Percentiles rank a stretch among this genome's conserved stretches.
Conservation (phyloP, 2,329 filamentous ascomycete species). For the Claviceps sp. region DNA sequence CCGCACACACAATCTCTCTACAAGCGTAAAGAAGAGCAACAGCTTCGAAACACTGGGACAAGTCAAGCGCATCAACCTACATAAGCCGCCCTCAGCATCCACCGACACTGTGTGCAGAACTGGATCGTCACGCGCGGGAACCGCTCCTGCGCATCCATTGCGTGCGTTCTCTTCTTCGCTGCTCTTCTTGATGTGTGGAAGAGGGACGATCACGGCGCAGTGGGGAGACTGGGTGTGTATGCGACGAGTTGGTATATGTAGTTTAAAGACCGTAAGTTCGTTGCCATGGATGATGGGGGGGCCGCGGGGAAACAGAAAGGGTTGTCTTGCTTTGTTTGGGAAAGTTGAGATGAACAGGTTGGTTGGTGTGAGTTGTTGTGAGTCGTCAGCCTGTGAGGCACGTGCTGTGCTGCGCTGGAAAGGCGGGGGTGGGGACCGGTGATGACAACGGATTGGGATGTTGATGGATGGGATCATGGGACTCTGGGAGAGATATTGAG, state of each 20-base stretch:
- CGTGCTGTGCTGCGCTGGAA: not conserved
- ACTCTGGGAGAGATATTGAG: no score
- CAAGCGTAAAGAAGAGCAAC: no score
- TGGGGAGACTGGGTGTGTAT: no score
- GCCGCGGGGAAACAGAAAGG: no score
- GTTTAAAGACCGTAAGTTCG: no score
- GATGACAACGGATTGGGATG: not conserved
- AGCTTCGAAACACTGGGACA: no score
- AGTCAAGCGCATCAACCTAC: constrained; percentile 31
- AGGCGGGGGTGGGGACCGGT: not conserved
- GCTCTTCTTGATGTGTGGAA: not conserved
- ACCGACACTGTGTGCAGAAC: constrained; percentile 89
- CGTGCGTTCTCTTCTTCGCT: not conserved
- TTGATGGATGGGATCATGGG: no score
- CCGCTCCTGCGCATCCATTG: not conserved
- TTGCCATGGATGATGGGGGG: no score
- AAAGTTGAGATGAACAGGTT: not conserved
- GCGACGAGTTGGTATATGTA: no score
- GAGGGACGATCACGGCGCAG: not conserved
- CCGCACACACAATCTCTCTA: no score
- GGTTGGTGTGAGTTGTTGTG: not conserved
- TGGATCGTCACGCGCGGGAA: constrained; percentile 54
- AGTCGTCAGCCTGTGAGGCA: not conserved
- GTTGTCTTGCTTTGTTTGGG: no score
- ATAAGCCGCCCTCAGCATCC: constrained; percentile 79